phyloP scores from a whole-genome alignment of 169 alveolate genomes.

The Plasmodium reichenowi region DNA sequence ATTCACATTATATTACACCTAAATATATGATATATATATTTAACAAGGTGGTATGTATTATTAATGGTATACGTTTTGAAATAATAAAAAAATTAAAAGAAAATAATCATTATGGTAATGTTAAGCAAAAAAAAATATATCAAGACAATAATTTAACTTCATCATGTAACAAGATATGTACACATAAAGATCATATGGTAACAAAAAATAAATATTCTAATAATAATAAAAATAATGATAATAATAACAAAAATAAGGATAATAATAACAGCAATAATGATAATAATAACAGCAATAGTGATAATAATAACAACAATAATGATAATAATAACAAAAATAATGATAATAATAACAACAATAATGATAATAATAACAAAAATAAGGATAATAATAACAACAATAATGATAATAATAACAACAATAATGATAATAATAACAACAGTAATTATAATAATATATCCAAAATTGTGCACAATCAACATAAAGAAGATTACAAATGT shows the following conservation, averaged over 20 bases:
- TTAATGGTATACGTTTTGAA: neutral
- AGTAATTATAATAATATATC: neutral
- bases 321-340: neutral
- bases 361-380: neutral
- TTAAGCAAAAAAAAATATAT: neutral
- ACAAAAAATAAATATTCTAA: neutral
- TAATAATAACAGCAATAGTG: neutral
- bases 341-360: neutral
- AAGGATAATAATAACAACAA: neutral
- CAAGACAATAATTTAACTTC: neutral
- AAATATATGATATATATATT: neutral
- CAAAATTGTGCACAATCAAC: no score
- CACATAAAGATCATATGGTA: no score
- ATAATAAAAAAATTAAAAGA: neutral
- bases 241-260: neutral
- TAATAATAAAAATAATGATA: neutral
- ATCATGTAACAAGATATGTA: neutral
- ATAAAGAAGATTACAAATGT: neutral
- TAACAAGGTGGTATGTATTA: conserved; percentile 6
- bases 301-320: neutral
- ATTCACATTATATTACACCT: neutral
- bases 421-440: neutral
- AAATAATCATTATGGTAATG: neutral
- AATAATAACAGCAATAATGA: neutral
- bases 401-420: neutral